phyloP scores from a whole-genome alignment of 129 eudicot species.

The Gnaphalium uliginosum region DNA sequence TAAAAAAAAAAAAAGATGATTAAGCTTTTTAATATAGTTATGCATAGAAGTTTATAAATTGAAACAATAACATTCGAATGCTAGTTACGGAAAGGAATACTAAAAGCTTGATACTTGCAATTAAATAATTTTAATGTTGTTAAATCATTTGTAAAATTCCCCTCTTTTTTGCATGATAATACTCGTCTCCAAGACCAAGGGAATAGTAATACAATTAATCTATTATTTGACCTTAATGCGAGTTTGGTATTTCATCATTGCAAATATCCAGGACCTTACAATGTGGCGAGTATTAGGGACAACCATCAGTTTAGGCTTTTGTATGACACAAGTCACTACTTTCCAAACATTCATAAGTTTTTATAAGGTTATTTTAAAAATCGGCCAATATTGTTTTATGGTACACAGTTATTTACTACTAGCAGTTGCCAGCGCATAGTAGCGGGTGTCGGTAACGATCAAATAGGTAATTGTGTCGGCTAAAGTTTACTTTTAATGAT shows the following conservation, averaged over 20 bases:
- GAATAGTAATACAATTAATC: constrained; percentile 18
- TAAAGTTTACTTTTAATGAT: too few relatives aligned
- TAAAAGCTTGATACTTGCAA: too few relatives aligned
- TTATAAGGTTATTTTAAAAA: neutral
- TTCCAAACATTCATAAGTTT: constrained; percentile 9
- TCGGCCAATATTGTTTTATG: neutral
- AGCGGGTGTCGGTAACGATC: too few relatives aligned
- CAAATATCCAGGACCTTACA: constrained; percentile 36
- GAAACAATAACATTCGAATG: too few relatives aligned
- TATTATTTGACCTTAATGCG: constrained; percentile 26
- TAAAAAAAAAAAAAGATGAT: too few relatives aligned
- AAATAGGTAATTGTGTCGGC: too few relatives aligned
- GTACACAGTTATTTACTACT: too few relatives aligned
- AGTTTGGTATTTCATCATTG: constrained; percentile 48
- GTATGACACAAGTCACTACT: constrained; percentile 29
- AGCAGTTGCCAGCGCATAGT: too few relatives aligned
- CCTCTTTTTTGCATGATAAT: neutral
- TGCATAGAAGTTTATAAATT: too few relatives aligned
- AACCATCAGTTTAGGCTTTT: constrained; percentile 41
- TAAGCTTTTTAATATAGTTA: too few relatives aligned
- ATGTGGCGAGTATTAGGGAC: constrained; percentile 36
- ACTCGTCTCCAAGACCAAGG: constrained; percentile 21
- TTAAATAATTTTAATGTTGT: constrained; percentile 1
- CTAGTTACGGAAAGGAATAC: too few relatives aligned
- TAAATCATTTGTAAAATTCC: constrained; percentile 22